Conservation (phyloP, 2,329 filamentous ascomycete genomes). For the Xylariaceae sp. region DNA sequence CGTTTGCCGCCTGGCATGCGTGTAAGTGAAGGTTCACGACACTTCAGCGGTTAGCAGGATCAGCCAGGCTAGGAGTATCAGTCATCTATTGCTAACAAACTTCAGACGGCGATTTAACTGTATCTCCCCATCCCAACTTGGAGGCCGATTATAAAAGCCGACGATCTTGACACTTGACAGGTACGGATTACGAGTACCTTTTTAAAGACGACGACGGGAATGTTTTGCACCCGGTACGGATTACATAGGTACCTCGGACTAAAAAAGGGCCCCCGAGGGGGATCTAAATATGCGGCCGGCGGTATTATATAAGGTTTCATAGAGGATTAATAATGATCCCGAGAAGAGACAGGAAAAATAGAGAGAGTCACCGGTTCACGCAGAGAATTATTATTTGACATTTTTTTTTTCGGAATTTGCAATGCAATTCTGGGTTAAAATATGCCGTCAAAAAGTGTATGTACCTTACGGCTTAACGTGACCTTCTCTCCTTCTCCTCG, state of each 20-base stretch:
- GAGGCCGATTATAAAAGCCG: neutral
- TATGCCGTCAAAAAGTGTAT: too few relatives aligned
- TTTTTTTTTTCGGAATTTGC: too few relatives aligned
- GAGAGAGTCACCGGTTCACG: too few relatives aligned
- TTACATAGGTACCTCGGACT: neutral
- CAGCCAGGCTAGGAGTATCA: too few relatives aligned
- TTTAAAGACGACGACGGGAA: neutral
- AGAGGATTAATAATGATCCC: neutral
- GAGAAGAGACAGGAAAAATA: neutral
- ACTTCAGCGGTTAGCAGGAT: too few relatives aligned
- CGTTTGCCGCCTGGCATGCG: too few relatives aligned
- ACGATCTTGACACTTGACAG: neutral
- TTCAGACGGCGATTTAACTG: neutral
- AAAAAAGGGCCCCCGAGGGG: neutral
- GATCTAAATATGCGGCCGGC: neutral
- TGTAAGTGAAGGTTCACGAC: too few relatives aligned
- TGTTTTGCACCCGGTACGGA: neutral
- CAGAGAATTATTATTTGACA: too few relatives aligned
- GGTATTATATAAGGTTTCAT: neutral
- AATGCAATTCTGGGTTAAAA: too few relatives aligned
- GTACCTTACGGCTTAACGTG: too few relatives aligned
- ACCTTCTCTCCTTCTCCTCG: too few relatives aligned
- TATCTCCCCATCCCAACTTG: neutral
- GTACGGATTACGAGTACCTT: neutral
- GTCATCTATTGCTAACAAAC: too few relatives aligned